These are phyloP conservation scores for Barbarea vulgaris DNA, from an alignment of 345 rosid genomes.

Conservation along the genomic window DNA sequence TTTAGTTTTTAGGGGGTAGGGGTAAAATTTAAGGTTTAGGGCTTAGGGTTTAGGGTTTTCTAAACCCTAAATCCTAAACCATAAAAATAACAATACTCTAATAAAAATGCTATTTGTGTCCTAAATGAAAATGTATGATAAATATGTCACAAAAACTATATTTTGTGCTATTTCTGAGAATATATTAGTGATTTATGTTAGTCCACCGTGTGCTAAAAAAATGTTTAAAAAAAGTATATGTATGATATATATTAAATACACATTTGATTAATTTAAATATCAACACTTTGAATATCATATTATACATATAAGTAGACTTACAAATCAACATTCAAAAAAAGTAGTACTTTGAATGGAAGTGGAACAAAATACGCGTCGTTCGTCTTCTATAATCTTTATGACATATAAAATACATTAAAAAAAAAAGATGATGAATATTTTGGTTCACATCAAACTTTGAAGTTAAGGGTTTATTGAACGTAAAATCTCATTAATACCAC, in stretches of 20 bases:
- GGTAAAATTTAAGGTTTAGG: too few relatives aligned
- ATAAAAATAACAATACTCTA: too few relatives aligned
- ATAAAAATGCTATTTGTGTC: too few relatives aligned
- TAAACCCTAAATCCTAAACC: too few relatives aligned
- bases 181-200: too few relatives aligned
- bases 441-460: background rate
- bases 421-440: background rate
- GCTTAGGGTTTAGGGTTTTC: too few relatives aligned
- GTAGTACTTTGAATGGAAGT: background rate
- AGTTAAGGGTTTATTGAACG: background rate
- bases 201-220: too few relatives aligned
- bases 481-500: background rate
- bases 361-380: background rate
- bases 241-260: background rate
- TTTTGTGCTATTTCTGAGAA: too few relatives aligned
- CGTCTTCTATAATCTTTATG: background rate
- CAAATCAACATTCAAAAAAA: background rate
- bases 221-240: background rate
- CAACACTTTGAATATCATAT: background rate
- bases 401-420: background rate
- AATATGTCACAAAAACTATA: too few relatives aligned
- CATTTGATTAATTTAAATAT: background rate
- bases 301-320: background rate
- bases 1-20: too few relatives aligned
- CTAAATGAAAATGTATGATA: too few relatives aligned